Percentiles rank a stretch among this genome's conserved stretches.
phyloP scores from a whole-genome alignment of 352 stramenopile species.

The Pythium sp. region DNA sequence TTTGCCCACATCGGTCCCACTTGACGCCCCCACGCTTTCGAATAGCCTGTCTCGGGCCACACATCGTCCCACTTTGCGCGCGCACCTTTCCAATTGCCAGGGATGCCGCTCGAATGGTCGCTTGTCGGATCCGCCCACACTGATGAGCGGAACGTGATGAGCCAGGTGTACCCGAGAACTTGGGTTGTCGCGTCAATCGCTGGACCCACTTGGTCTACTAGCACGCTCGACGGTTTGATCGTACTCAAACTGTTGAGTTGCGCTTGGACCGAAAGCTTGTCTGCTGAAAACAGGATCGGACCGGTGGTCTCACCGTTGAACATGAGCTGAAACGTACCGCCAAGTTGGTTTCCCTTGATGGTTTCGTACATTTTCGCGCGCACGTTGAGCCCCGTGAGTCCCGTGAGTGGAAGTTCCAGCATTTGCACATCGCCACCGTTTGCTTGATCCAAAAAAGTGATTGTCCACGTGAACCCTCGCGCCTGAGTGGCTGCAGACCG shows the following conservation, averaged over 20 bases:
- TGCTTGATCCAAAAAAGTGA: slow-evolving; percentile 52
- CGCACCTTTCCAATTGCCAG: slow-evolving; percentile 92
- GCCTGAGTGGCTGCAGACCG: slow-evolving; percentile 63
- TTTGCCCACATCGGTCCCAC: slow-evolving; percentile 82
- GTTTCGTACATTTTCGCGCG: slow-evolving; percentile 62
- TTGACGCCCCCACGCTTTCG: slow-evolving; percentile 96
- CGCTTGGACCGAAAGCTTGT: slow-evolving; percentile 76
- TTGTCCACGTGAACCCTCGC: slow-evolving; percentile 78
- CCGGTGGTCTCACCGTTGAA: slow-evolving; percentile 93
- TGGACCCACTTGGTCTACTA: slow-evolving; percentile 67
- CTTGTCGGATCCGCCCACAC: slow-evolving; percentile 91
- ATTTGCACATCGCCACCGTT: slow-evolving; percentile 85
- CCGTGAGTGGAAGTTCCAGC: slow-evolving; percentile 34
- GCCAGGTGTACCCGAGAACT: slow-evolving; percentile 88
- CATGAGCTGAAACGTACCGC: slow-evolving; percentile 91
- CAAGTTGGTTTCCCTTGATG: slow-evolving; percentile 85
- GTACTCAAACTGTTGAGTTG: slow-evolving; percentile 91
- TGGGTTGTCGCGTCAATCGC: slow-evolving; percentile 44
- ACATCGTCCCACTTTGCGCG: slow-evolving; percentile 81
- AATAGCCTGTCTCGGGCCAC: slow-evolving; percentile 91
- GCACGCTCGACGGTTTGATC: slow-evolving; percentile 90
- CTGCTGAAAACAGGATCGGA: slow-evolving; percentile 85
- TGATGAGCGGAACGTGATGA: slow-evolving; percentile 93
- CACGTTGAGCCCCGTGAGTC: slow-evolving; percentile 33
- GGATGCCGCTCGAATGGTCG: slow-evolving; percentile 73